These are phyloP conservation scores for Hemerocallis citrina DNA, from an alignment of 106 monocot genomes.

Conservation along the genomic window DNA sequence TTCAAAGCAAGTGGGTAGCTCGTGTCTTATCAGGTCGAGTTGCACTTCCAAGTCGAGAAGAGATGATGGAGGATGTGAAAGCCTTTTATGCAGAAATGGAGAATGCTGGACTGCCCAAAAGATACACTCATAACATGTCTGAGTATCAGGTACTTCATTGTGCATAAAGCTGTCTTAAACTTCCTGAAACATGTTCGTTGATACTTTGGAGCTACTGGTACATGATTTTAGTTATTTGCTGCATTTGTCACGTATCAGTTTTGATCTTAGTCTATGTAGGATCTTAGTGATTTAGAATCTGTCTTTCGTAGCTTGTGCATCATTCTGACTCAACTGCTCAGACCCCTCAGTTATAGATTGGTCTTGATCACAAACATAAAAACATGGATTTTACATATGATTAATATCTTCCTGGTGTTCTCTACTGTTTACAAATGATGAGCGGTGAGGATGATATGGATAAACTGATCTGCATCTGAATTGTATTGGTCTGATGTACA, in stretches of 20 bases:
- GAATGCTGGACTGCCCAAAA: constrained; percentile 48
- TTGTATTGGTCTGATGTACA: too few species aligned
- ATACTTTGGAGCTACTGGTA: too few species aligned
- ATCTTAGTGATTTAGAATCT: not conserved
- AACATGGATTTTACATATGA: not conserved
- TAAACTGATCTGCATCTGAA: too few species aligned
- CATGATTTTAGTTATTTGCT: not conserved
- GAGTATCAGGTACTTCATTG: constrained; percentile 44
- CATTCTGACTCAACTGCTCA: not conserved
- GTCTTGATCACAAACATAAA: not conserved
- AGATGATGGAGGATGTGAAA: constrained; percentile 74
- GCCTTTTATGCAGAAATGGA: constrained; percentile 47
- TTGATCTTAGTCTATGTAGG: not conserved
- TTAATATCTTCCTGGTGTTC: not conserved
- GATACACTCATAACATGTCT: constrained; percentile 70
- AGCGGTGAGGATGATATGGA: too few species aligned
- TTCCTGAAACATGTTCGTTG: not conserved
- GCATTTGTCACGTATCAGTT: too few species aligned
- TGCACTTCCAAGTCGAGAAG: constrained; percentile 45
- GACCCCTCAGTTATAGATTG: not conserved
- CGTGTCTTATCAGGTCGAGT: constrained; percentile 66
- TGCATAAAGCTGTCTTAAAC: not conserved
- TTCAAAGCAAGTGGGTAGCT: constrained; percentile 97
- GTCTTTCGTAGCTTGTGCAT: not conserved
- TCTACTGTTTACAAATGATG: not conserved